Base-by-base conservation (phyloP, 176 grass and related monocot species). In the Aegilops sharonensis region DNA sequence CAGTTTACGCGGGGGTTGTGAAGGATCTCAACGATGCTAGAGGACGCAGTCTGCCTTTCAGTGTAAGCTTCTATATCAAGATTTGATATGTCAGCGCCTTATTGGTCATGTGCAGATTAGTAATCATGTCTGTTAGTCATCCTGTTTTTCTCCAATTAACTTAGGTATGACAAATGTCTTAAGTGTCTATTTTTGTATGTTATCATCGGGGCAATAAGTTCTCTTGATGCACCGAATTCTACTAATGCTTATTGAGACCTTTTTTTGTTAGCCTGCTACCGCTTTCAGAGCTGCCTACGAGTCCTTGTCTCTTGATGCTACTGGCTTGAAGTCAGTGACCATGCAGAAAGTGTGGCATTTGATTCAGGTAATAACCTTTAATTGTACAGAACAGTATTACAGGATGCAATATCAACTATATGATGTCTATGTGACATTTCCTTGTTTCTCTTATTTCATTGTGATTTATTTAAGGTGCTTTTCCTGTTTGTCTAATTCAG, bases 261-360 rank as follows among this genome's bases (percentile, higher is more conserved):
- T 89, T 8, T 89, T 82, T 99, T 32, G 67, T 85, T 92, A 99
- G 94, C 79, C 86, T 90, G 97, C 97, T 67, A 91, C 87, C 36
- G 82, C 88, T 80, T 99, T 99, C 82, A 89, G 89, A 64, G 64
- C 84, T 83, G 89, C 94, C 77, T 99, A 99, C 43, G 97, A 94
- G 72, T 89, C 89, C 78, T 78, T 94, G 78, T 87, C 89, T 69
- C n/a, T 89, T 89, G 94, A 96, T 74, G 85, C 78, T 77, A 59
- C 84, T 59, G 92, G 91, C 73, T 87, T 56, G 27, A 99, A 94
- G 57, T 94, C 97, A 64, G 94, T 96, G 66, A 94, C 90, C 21
- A 94, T 99, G 94, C 97, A 93, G 81, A 96, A 99, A 99, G 71
- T 96, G 80, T 99, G 97, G 94, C 94, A 96, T 61, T 88, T 99